Evolutionary conservation across 2,329 filamentous ascomycete species (phyloP), one percentile per base, ranked within the genome.

Genomic region (Didymella pomorum): DNA sequence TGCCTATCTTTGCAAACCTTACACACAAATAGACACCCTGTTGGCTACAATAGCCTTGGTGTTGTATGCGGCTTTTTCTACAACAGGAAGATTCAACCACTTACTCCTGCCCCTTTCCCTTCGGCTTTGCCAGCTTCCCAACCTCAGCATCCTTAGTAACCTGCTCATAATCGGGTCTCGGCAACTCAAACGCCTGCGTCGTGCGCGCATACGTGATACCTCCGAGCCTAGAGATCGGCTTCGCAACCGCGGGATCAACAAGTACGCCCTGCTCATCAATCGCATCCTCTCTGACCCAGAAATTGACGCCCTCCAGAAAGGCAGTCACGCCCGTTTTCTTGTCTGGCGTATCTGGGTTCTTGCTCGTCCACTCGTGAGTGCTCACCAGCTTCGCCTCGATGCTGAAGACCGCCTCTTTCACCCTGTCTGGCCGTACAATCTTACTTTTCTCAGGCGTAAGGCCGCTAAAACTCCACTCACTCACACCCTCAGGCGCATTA

Each of bases 221-320:
- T 25, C 94, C 94, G 23, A 97, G 71, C 35, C 94, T 86, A 63
- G 86, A 87, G 16, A 97, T 83, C 0, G 94, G 92, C 61, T 86
- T 86, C 55, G 97, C 78, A 9, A 96, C 83, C 79, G 79, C 84
- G 11, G 91, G 86, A 75, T 96, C 90, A 56, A 98, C 82, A 41
- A 91, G 69, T 65, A 87, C 92, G 71, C 82, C 84, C 9, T 92
- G 88, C 72, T 91, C 86, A 68, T 96, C 91, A 60, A 97, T 80
- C 2, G 93, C 93, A 78, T 97, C 94, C 74, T 96, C 92, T 52
- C 93, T 81, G 2, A 88, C 92, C 92, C 93, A 97, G 73, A 97
- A 97, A 26, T 89, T 83, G 31, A 90, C 88, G 0, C 92, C 94
- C 79, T 97, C 92, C 12, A 97, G 82, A 31, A 96, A 84, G 1